These are phyloP conservation scores for Microsporum ferrugineum DNA, from an alignment of 2,329 filamentous ascomycete species.

Conservation along the genomic window DNA sequence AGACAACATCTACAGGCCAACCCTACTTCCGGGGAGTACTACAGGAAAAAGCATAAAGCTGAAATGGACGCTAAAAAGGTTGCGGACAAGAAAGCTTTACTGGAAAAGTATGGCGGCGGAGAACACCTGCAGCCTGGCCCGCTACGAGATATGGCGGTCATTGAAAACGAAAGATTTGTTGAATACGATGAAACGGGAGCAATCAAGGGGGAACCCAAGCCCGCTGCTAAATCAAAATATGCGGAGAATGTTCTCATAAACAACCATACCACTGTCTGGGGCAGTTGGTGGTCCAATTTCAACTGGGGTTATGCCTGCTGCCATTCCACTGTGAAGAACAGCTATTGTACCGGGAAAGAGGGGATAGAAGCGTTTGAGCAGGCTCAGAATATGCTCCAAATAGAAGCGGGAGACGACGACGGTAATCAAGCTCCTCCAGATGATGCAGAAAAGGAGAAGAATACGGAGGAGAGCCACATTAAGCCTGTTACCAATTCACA, in stretches of 20 bases:
- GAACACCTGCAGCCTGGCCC: slow-evolving; percentile 51
- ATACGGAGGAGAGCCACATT: slow-evolving; percentile 9
- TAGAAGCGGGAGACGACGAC: slow-evolving; percentile 17
- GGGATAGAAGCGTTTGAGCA: slow-evolving; percentile 72
- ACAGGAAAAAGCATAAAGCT: slow-evolving; percentile 65
- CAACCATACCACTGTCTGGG: slow-evolving; percentile 89
- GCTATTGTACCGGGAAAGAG: slow-evolving; percentile 89
- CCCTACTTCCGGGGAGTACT: slow-evolving; percentile 79
- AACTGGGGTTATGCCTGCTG: slow-evolving; percentile 95
- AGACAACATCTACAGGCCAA: slow-evolving; percentile 89
- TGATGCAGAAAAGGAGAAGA: slow-evolving; percentile 25
- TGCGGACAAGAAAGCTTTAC: slow-evolving; percentile 56
- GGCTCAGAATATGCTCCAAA: slow-evolving; percentile 51
- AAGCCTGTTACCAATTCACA: slow-evolving; percentile 15
- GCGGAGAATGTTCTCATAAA: slow-evolving; percentile 75
- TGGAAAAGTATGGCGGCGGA: slow-evolving; percentile 71
- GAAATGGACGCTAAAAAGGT: slow-evolving; percentile 59
- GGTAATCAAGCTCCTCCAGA: slow-evolving; percentile 17
- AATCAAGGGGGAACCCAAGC: slow-evolving; percentile 76
- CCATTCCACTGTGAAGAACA: slow-evolving; percentile 87
- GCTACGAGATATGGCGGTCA: slow-evolving; percentile 55
- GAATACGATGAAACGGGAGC: slow-evolving; percentile 87
- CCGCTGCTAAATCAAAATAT: slow-evolving; percentile 77
- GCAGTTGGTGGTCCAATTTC: slow-evolving; percentile 94
- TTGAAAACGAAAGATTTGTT: slow-evolving; percentile 74